These are phyloP conservation scores for Claviceps citrina DNA, from an alignment of 2,329 filamentous ascomycete genomes.

Conservation along the genomic window DNA sequence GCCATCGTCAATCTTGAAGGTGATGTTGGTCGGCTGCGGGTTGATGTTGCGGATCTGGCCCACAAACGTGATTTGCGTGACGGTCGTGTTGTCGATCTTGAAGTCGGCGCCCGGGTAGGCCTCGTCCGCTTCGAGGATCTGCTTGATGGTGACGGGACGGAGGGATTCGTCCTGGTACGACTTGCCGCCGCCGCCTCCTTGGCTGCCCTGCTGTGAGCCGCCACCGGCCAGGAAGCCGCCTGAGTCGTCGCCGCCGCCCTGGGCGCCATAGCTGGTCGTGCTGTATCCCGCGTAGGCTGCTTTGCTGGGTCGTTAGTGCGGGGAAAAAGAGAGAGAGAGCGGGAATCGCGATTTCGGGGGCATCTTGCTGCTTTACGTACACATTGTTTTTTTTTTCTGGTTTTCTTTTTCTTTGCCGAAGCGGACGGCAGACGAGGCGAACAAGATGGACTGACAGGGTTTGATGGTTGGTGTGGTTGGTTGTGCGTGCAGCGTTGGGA, in stretches of 20 bases:
- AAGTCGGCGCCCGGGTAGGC: conserved; percentile 59
- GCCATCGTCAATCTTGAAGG: conserved; percentile 87
- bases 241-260: conserved; percentile 43
- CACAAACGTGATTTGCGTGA: conserved; percentile 64
- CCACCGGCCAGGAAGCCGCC: conserved; percentile 47
- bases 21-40: conserved; percentile 78
- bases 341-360: neutral
- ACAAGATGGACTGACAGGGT: neutral
- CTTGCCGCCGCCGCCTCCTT: conserved; percentile 31
- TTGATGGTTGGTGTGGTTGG: conserved; percentile 10
- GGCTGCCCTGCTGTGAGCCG: conserved; percentile 45
- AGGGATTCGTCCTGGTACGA: conserved; percentile 68
- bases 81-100: conserved; percentile 61
- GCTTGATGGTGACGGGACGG: conserved; percentile 88
- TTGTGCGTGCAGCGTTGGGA: neutral
- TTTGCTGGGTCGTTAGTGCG: conserved; percentile 12
- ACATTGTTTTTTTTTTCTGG: neutral
- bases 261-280: conserved; percentile 33
- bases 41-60: conserved; percentile 81
- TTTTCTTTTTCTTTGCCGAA: no score
- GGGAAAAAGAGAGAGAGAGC: neutral
- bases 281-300: conserved; percentile 36
- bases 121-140: conserved; percentile 70
- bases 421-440: neutral
- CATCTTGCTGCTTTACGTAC: no score